These are phyloP conservation scores for Ampelocalamus luodianensis DNA, from an alignment of 176 grass and related monocot species.

Conservation along the genomic window DNA sequence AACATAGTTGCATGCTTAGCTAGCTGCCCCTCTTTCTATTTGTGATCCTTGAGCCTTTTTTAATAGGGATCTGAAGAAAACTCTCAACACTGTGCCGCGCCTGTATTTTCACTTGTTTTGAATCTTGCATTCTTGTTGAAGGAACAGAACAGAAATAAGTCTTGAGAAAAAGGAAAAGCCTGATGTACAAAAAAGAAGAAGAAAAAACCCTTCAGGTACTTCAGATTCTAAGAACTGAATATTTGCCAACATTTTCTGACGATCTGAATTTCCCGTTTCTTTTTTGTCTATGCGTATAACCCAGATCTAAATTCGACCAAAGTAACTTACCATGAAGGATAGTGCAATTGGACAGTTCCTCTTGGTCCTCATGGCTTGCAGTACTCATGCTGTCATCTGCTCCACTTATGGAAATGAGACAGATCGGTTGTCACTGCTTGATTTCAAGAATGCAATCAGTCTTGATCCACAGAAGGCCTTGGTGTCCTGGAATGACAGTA, in stretches of 20 bases:
- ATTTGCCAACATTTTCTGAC: too few relatives aligned
- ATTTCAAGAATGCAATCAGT: constrained; percentile 34
- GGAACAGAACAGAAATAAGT: too few relatives aligned
- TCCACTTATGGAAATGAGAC: not conserved
- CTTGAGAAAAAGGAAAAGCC: too few relatives aligned
- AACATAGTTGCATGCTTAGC: too few relatives aligned
- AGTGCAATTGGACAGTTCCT: not conserved
- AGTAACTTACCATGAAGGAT: not conserved
- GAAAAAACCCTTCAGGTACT: too few relatives aligned
- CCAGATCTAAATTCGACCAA: not conserved
- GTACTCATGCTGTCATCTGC: not conserved
- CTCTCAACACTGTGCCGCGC: too few relatives aligned
- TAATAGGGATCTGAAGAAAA: not conserved
- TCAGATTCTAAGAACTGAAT: too few relatives aligned
- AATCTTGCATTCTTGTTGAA: too few relatives aligned
- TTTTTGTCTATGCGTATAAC: not conserved
- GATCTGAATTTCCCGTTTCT: not conserved
- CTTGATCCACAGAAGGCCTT: constrained; percentile 29
- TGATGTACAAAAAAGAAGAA: too few relatives aligned
- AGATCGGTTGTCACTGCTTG: constrained; percentile 25
- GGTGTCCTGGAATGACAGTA: constrained; percentile 54
- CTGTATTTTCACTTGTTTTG: too few relatives aligned
- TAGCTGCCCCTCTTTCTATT: too few relatives aligned
- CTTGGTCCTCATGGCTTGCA: not conserved
- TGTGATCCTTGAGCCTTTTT: not conserved